Percentiles rank a stretch among this genome's conserved stretches.
phyloP scores from a whole-genome alignment of 2,329 filamentous ascomycete genomes.

The Diaporthe sp. region DNA sequence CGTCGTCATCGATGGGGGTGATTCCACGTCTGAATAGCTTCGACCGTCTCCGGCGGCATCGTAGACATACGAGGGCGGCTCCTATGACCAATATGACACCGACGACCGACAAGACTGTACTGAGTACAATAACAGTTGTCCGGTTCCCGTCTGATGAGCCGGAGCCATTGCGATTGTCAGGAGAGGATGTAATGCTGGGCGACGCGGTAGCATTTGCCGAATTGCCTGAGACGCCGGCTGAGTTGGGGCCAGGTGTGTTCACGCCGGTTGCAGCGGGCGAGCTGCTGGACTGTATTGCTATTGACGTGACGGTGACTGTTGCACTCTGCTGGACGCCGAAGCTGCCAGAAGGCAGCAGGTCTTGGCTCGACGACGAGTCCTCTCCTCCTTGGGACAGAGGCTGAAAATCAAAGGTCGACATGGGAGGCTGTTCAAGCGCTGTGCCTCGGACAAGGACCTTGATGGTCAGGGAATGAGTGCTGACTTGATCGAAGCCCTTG shows the following conservation, averaged over 20 bases:
- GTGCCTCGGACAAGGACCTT: neutral
- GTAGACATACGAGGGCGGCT: constrained; percentile 54
- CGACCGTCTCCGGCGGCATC: constrained; percentile 53
- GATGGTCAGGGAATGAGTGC: neutral
- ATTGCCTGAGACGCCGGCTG: constrained; percentile 4
- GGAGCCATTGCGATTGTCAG: neutral
- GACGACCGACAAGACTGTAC: constrained; percentile 63
- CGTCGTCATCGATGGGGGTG: constrained; percentile 74
- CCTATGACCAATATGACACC: constrained; percentile 56
- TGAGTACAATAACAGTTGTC: constrained; percentile 64
- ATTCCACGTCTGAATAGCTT: constrained; percentile 67
- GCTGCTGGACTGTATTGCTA: neutral
- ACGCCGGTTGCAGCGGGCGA: neutral
- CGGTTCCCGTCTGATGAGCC: constrained; percentile 46
- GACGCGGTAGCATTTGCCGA: constrained; percentile 9
- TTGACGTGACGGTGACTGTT: constrained; percentile 8
- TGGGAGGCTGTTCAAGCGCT: constrained; percentile 4
- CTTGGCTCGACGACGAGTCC: neutral
- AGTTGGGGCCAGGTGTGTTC: constrained; percentile 6
- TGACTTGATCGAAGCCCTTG: neutral
- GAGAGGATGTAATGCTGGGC: constrained; percentile 2
- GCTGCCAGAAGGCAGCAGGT: neutral
- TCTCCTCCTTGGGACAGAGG: constrained; percentile 7
- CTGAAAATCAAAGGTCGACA: constrained; percentile 19
- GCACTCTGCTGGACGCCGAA: constrained; percentile 12